Percentiles rank a stretch among this genome's conserved stretches.
phyloP scores from a whole-genome alignment of 495 filamentous ascomycete genomes.

The Penicillium pancosmium region DNA sequence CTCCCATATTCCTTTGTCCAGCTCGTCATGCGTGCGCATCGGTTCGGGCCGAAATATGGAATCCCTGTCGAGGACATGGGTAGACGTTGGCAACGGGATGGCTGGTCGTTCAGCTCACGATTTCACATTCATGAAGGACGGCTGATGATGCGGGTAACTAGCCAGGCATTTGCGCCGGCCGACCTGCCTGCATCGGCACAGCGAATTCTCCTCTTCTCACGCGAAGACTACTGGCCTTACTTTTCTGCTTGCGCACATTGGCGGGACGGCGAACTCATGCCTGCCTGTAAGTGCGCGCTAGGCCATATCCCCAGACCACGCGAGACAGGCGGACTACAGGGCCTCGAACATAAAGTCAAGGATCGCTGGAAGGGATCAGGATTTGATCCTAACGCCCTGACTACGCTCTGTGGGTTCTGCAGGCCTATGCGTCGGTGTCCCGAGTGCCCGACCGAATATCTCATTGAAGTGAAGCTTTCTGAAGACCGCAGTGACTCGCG shows the following conservation, averaged over 20 bases:
- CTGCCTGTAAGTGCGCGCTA: slow-evolving; percentile 60
- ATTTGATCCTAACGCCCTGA: slow-evolving; percentile 49
- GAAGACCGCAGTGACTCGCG: slow-evolving; percentile 45
- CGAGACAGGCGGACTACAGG: slow-evolving; percentile 40
- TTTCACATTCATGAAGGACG: slow-evolving; percentile 54
- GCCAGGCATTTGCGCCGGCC: slow-evolving; percentile 45
- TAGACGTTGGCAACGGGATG: slow-evolving; percentile 52
- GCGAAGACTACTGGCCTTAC: slow-evolving; percentile 61
- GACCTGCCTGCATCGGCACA: slow-evolving; percentile 45
- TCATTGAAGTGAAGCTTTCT: slow-evolving; percentile 57
- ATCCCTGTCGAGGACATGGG: slow-evolving; percentile 42
- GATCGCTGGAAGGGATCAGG: slow-evolving; percentile 35
- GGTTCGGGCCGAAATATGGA: slow-evolving; percentile 47
- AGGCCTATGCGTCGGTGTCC: slow-evolving; percentile 60
- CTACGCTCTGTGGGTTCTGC: slow-evolving; percentile 54
- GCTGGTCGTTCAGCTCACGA: slow-evolving; percentile 53
- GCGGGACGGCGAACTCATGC: slow-evolving; percentile 60
- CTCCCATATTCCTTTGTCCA: slow-evolving; percentile 59
- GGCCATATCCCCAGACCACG: slow-evolving; percentile 52
- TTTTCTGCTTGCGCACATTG: slow-evolving; percentile 63
- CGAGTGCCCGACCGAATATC: slow-evolving; percentile 62
- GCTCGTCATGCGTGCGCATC: slow-evolving; percentile 46
- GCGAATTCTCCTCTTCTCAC: slow-evolving; percentile 56
- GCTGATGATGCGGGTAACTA: slow-evolving; percentile 56
- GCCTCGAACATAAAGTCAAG: slow-evolving; percentile 42